Conservation (phyloP, 371 early-diverging fungal genomes). For the Mucor saturninus region DNA sequence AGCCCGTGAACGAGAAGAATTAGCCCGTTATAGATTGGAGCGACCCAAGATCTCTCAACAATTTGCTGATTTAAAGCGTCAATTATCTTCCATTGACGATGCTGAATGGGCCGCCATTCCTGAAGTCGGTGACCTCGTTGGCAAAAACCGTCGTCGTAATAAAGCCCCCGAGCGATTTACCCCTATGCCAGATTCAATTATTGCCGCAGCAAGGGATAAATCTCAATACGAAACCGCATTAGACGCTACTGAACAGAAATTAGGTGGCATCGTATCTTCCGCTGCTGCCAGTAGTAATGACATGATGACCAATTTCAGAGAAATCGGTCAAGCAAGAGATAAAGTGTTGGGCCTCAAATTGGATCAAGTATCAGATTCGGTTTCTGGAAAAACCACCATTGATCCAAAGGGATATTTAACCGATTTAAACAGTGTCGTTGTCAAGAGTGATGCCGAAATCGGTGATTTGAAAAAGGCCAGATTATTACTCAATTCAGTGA, state of each 20-base stretch:
- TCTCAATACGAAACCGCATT: slow-evolving; percentile 60
- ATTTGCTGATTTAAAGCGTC: slow-evolving; percentile 90
- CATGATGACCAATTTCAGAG: slow-evolving; percentile 84
- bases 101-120: slow-evolving; percentile 94
- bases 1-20: slow-evolving; percentile 64
- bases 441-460: slow-evolving; percentile 89
- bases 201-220: slow-evolving; percentile 69
- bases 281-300: slow-evolving; percentile 42
- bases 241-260: slow-evolving; percentile 56
- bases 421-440: slow-evolving; percentile 82
- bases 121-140: slow-evolving; percentile 90
- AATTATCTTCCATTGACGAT: slow-evolving; percentile 72
- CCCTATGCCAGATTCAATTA: slow-evolving; percentile 86
- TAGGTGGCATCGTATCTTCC: slow-evolving; percentile 58
- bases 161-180: slow-evolving; percentile 73
- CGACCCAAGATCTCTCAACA: slow-evolving; percentile 84
- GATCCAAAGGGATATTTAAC: slow-evolving; percentile 96
- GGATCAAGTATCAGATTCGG: slow-evolving; percentile 82
- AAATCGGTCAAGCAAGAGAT: slow-evolving; percentile 94
- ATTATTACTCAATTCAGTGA: slow-evolving; percentile 85
- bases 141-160: slow-evolving; percentile 76
- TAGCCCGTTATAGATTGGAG: slow-evolving; percentile 61
- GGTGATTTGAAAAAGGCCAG: slow-evolving; percentile 95
- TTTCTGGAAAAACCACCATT: slow-evolving; percentile 81
- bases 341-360: slow-evolving; percentile 87